phyloP scores from a whole-genome alignment of 2,329 filamentous ascomycete genomes.

The Colletotrichum sp. region DNA sequence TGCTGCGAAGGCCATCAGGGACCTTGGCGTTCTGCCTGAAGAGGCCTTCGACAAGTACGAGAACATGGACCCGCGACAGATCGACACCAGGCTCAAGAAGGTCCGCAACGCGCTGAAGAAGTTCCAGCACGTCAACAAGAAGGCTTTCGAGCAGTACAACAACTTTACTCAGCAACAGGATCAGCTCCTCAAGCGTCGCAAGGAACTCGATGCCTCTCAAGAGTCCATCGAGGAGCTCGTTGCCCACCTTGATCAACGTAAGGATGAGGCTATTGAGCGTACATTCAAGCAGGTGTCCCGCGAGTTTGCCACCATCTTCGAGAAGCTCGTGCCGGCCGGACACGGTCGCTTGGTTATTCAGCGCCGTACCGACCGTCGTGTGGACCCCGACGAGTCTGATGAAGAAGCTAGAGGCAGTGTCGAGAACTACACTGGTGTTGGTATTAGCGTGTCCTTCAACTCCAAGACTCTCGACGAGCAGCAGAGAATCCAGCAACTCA shows the following conservation, averaged over 20 bases:
- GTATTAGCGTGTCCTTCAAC: slow-evolving; percentile 98
- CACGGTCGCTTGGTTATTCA: slow-evolving; percentile 93
- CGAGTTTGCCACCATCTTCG: slow-evolving; percentile 92
- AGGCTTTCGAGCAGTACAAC: slow-evolving; percentile 98
- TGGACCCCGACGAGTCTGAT: slow-evolving; percentile 67
- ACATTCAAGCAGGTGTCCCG: slow-evolving; percentile 98
- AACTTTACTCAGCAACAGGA: slow-evolving; percentile 95
- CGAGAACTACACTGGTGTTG: slow-evolving; percentile 95
- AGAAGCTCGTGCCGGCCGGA: slow-evolving; percentile 92
- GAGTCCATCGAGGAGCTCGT: slow-evolving; percentile 91
- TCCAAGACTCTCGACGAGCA: slow-evolving; percentile 95
- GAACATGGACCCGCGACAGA: slow-evolving; percentile 77
- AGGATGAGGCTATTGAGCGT: slow-evolving; percentile 97
- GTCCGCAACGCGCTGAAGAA: slow-evolving; percentile 94
- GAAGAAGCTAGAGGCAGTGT: slow-evolving; percentile 74
- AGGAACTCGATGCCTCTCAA: slow-evolving; percentile 87
- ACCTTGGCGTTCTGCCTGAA: slow-evolving; percentile 90
- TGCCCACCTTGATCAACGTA: slow-evolving; percentile 88
- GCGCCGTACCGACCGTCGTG: slow-evolving; percentile 77
- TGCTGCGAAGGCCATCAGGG: slow-evolving; percentile 86
- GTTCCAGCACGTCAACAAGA: slow-evolving; percentile 98
- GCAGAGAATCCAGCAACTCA: slow-evolving; percentile 95
- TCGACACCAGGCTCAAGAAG: slow-evolving; percentile 78
- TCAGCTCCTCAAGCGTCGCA: slow-evolving; percentile 80
- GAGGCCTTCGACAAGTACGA: slow-evolving; percentile 93